phyloP scores from a whole-genome alignment of 139 green algal genomes.

The Chlamydomonas asymmetrica region DNA sequence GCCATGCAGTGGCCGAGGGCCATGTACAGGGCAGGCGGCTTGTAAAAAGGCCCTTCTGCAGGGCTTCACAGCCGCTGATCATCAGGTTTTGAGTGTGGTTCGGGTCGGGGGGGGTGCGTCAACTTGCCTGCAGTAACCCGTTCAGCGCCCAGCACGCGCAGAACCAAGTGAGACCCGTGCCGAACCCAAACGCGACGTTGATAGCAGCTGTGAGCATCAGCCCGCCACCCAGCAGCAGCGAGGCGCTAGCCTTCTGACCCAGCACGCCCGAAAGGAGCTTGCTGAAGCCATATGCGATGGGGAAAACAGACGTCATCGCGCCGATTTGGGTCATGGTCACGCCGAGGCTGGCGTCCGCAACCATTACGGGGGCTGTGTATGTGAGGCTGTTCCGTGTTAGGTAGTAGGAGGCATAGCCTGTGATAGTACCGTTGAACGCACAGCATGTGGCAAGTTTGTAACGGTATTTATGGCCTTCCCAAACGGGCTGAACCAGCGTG shows the following conservation, averaged over 20 bases:
- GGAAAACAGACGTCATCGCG: conserved; percentile 92
- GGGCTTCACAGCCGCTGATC: too few species aligned
- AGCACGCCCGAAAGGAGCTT: conserved; percentile 73
- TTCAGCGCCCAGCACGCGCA: conserved; percentile 80
- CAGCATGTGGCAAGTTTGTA: too few species aligned
- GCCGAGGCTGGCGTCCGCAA: conserved; percentile 37
- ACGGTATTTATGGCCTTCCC: too few species aligned
- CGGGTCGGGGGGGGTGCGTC: too few species aligned
- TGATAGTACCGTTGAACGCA: conserved; percentile 51
- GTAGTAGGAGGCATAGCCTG: conserved; percentile 58
- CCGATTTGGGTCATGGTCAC: conserved; percentile 69
- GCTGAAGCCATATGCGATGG: conserved; percentile 76
- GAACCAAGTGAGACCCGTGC: conserved; percentile 42
- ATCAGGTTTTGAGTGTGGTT: too few species aligned
- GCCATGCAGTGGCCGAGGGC: too few species aligned
- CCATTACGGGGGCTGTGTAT: conserved; percentile 59
- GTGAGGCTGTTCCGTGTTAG: conserved; percentile 58
- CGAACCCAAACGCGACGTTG: conserved; percentile 88
- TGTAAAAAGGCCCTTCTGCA: too few species aligned
- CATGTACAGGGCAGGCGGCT: too few species aligned
- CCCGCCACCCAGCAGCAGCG: conserved; percentile 81
- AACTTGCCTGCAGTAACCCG: conserved; percentile 79
- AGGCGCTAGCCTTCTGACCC: conserved; percentile 71
- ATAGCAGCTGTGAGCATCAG: conserved; percentile 82
- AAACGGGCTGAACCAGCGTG: too few species aligned